Conservation (phyloP, 2,329 filamentous ascomycete genomes). For the Allantophomopsis lycopodina region DNA sequence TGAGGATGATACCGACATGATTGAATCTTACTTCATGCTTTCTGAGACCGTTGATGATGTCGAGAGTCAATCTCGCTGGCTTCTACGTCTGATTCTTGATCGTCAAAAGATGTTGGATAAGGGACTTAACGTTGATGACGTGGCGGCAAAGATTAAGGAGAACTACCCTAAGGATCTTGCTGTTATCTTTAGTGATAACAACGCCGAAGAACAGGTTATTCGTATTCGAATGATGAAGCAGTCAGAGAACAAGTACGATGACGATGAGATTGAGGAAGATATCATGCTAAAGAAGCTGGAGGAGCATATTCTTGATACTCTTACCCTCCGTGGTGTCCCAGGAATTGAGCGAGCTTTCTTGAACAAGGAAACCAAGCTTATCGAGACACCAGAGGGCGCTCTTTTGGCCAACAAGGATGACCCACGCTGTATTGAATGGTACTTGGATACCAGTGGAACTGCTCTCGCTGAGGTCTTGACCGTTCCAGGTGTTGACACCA, state of each 20-base stretch:
- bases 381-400: constrained; percentile 55
- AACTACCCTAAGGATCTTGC: constrained; percentile 76
- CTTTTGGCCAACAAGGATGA: constrained; percentile 64
- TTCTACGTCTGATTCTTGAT: constrained; percentile 85
- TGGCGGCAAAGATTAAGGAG: constrained; percentile 79
- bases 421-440: constrained; percentile 76
- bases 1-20: constrained; percentile 78
- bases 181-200: constrained; percentile 96
- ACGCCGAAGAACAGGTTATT: constrained; percentile 88
- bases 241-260: constrained; percentile 61
- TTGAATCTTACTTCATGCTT: constrained; percentile 93
- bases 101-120: constrained; percentile 93
- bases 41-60: constrained; percentile 57
- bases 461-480: constrained; percentile 72
- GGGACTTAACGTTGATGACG: constrained; percentile 80
- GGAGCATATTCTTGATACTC: constrained; percentile 77
- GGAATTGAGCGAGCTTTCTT: constrained; percentile 89
- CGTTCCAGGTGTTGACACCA: constrained; percentile 78
- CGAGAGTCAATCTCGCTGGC: constrained; percentile 82
- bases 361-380: constrained; percentile 61
- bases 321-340: constrained; percentile 80
- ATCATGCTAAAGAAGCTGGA: constrained; percentile 87
- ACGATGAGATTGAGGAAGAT: constrained; percentile 68
- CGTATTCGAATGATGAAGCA: constrained; percentile 71
- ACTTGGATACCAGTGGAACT: constrained; percentile 87